Evolutionary conservation across 192 early-diverging fungal species (phyloP).

Genomic region (Backusella sp.): DNA sequence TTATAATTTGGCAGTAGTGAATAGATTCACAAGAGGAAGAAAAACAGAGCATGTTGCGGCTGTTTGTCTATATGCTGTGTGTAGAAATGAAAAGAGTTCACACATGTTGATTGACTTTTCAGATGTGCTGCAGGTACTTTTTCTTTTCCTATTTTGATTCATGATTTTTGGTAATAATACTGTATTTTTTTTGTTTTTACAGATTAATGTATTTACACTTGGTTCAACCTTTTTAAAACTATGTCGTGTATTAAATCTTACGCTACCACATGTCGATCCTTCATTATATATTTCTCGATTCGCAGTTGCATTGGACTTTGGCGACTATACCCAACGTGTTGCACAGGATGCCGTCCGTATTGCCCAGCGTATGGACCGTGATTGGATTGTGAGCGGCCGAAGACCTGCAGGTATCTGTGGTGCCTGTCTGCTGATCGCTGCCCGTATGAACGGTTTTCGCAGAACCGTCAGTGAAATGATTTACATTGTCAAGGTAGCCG

Average conservation of each 20-base stretch:
- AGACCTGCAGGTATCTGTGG: constrained; percentile 95
- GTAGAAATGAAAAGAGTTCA: constrained; percentile 77
- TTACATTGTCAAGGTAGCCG: constrained; percentile 20
- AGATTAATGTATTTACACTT: constrained; percentile 85
- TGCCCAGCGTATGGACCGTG: constrained; percentile 87
- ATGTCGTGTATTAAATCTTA: constrained; percentile 59
- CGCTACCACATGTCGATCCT: constrained; percentile 81
- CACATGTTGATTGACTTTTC: constrained; percentile 97
- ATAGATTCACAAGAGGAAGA: constrained; percentile 84
- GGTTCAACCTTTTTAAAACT: constrained; percentile 84
- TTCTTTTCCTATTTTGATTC: neutral
- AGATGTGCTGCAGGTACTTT: constrained; percentile 69
- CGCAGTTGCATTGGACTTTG: constrained; percentile 88
- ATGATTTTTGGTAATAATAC: neutral
- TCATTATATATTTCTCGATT: constrained; percentile 91
- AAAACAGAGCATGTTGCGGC: constrained; percentile 73
- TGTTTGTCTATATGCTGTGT: constrained; percentile 91
- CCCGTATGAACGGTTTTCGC: constrained; percentile 87
- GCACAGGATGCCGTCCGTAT: constrained; percentile 77
- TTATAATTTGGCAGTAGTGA: constrained; percentile 80
- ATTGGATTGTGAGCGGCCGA: constrained; percentile 91
- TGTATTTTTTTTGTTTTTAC: neutral
- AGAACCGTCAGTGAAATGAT: constrained; percentile 85
- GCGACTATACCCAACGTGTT: constrained; percentile 77
- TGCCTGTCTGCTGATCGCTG: constrained; percentile 85